phyloP scores from a whole-genome alignment of 2,329 filamentous ascomycete species.

The Diaporthe sp. region DNA sequence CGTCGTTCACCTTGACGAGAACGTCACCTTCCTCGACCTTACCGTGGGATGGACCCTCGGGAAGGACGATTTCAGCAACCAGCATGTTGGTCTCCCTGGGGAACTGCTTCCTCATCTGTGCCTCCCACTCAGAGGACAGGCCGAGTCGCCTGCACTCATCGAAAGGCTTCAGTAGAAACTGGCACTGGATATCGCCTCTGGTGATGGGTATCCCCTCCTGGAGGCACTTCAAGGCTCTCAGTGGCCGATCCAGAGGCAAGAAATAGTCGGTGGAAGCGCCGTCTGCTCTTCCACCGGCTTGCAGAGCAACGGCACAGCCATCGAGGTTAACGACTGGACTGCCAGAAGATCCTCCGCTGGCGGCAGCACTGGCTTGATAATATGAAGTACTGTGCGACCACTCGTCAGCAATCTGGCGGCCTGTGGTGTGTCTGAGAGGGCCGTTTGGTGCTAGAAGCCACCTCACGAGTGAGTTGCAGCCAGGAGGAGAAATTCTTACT shows the following conservation, averaged over 20 bases:
- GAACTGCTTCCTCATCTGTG: slow-evolving; percentile 82
- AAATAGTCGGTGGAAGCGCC: slow-evolving; percentile 98
- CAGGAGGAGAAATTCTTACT: slow-evolving; percentile 43
- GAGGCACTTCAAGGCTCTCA: slow-evolving; percentile 88
- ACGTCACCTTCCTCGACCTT: slow-evolving; percentile 96
- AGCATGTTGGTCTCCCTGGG: slow-evolving; percentile 97
- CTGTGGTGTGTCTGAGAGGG: neutral
- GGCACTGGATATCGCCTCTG: slow-evolving; percentile 97
- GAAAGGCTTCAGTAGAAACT: slow-evolving; percentile 96
- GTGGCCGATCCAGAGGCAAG: slow-evolving; percentile 88
- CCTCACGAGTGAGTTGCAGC: neutral
- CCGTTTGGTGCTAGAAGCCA: neutral
- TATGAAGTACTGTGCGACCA: slow-evolving; percentile 72
- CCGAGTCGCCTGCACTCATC: slow-evolving; percentile 95
- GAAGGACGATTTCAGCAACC: slow-evolving; percentile 93
- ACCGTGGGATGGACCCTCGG: slow-evolving; percentile 85
- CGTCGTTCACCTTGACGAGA: slow-evolving; percentile 90
- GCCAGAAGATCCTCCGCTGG: slow-evolving; percentile 96
- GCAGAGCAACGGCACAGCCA: slow-evolving; percentile 89
- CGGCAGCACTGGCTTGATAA: slow-evolving; percentile 96
- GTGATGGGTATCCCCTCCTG: slow-evolving; percentile 79
- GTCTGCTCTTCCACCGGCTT: slow-evolving; percentile 93
- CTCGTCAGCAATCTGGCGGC: neutral
- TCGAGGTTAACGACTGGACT: slow-evolving; percentile 97
- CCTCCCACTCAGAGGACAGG: slow-evolving; percentile 86